phyloP scores from a whole-genome alignment of 2,329 filamentous ascomycete species.

The Fusarium clavum region DNA sequence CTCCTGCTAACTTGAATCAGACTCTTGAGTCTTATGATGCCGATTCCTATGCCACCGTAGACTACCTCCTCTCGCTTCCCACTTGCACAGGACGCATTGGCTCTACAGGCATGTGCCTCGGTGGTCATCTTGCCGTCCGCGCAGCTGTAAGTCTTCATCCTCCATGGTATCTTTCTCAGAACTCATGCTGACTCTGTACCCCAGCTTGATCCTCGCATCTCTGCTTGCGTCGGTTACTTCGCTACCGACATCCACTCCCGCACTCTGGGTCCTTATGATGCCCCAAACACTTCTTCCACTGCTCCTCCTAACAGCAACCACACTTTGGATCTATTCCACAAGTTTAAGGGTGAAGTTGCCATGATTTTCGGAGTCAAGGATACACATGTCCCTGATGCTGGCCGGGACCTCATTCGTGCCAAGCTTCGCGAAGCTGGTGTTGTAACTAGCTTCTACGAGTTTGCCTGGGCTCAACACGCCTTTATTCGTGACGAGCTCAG shows the following conservation, averaged over 20 bases:
- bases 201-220: slow-evolving; percentile 78
- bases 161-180: background rate
- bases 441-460: slow-evolving; percentile 85
- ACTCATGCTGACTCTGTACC: background rate
- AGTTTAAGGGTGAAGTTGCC: slow-evolving; percentile 84
- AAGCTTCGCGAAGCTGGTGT: slow-evolving; percentile 82
- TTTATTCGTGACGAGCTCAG: slow-evolving; percentile 94
- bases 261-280: slow-evolving; percentile 73
- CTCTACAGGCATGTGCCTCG: slow-evolving; percentile 90
- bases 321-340: slow-evolving; percentile 66
- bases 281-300: slow-evolving; percentile 60
- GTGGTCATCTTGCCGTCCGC: slow-evolving; percentile 82
- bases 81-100: slow-evolving; percentile 87
- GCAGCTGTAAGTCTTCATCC: slow-evolving; percentile 58
- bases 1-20: slow-evolving; percentile 54
- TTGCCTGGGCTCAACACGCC: slow-evolving; percentile 93
- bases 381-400: slow-evolving; percentile 86
- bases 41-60: slow-evolving; percentile 75
- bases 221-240: slow-evolving; percentile 87
- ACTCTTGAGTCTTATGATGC: slow-evolving; percentile 88
- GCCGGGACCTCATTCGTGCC: slow-evolving; percentile 84
- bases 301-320: slow-evolving; percentile 58
- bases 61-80: slow-evolving; percentile 75
- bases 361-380: slow-evolving; percentile 95
- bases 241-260: slow-evolving; percentile 89